phyloP scores from a whole-genome alignment of 306 rosid genomes.

The Dryas octopetala region DNA sequence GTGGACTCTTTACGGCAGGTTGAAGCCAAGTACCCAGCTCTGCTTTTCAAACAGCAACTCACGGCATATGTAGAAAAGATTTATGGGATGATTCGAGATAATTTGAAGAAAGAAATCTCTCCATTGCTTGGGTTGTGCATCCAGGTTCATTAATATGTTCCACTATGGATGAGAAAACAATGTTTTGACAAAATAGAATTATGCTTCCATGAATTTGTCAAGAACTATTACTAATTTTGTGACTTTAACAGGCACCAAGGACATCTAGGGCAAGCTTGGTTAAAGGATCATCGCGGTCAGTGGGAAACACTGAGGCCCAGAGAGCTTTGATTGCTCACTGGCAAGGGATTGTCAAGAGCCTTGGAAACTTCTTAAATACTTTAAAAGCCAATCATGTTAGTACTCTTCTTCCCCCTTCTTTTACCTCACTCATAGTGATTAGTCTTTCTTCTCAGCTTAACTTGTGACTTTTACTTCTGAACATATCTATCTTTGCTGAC shows the following conservation, averaged over 20 bases:
- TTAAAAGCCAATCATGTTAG: slow-evolving; percentile 92
- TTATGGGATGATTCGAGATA: slow-evolving; percentile 97
- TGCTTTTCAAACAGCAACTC: slow-evolving; percentile 95
- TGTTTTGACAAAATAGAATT: background rate
- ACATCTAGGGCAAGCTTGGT: slow-evolving; percentile 87
- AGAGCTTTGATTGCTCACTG: slow-evolving; percentile 93
- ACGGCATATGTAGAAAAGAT: slow-evolving; percentile 97
- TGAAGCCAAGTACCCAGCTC: slow-evolving; percentile 98
- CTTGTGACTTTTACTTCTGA: too few species aligned
- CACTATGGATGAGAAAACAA: slow-evolving; percentile 5
- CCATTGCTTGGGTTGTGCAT: slow-evolving; percentile 96
- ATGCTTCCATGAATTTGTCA: slow-evolving; percentile 21
- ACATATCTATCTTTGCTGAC: background rate
- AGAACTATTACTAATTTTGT: background rate
- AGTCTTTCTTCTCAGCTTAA: background rate
- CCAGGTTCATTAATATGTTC: slow-evolving; percentile 54
- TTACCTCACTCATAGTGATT: too few species aligned
- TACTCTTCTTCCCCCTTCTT: slow-evolving; percentile 16
- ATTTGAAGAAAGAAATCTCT: slow-evolving; percentile 91
- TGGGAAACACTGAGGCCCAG: slow-evolving; percentile 89
- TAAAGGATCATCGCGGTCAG: slow-evolving; percentile 79
- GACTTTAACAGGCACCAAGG: slow-evolving; percentile 78
- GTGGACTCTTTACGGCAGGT: slow-evolving; percentile 88
- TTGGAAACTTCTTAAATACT: slow-evolving; percentile 71
- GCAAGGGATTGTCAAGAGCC: slow-evolving; percentile 96